Percentiles rank a stretch among this genome's conserved stretches.
Conservation (phyloP, 129 eudicot genomes). For the Arctium lappa region DNA sequence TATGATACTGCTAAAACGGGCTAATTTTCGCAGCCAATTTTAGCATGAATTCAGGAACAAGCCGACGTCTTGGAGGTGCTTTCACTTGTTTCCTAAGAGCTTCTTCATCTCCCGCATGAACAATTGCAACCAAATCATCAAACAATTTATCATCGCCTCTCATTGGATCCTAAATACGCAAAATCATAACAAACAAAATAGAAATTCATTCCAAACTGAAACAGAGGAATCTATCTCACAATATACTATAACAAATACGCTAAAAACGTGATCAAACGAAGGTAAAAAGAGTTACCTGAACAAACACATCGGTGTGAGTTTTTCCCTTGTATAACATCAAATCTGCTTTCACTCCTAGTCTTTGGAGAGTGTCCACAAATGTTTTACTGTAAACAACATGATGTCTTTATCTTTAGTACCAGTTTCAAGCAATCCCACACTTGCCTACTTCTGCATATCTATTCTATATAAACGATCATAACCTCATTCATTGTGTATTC, state of each 20-base stretch:
- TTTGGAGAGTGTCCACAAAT: conserved; percentile 79
- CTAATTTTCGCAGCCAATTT: conserved; percentile 74
- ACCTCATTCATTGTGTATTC: not conserved
- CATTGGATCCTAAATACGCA: conserved; percentile 83
- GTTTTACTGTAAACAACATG: conserved; percentile 42
- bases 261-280: not conserved
- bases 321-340: conserved; percentile 77
- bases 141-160: conserved; percentile 90
- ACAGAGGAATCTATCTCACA: not conserved
- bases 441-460: not conserved
- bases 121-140: conserved; percentile 62
- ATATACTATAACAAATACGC: not conserved
- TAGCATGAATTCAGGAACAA: conserved; percentile 89
- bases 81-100: conserved; percentile 61
- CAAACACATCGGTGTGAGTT: conserved; percentile 93
- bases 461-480: not conserved
- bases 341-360: conserved; percentile 72
- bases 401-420: not conserved
- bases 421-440: not conserved
- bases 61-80: conserved; percentile 72
- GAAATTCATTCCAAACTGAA: conserved; percentile 3
- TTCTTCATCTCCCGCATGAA: conserved; percentile 74
- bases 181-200: not conserved
- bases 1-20: conserved; percentile 51
- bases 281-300: conserved; percentile 54